Evolutionary conservation across 768 basidiomycete species (phyloP), one percentile per base, ranked within the genome.

Genomic region (Suillus subluteus): DNA sequence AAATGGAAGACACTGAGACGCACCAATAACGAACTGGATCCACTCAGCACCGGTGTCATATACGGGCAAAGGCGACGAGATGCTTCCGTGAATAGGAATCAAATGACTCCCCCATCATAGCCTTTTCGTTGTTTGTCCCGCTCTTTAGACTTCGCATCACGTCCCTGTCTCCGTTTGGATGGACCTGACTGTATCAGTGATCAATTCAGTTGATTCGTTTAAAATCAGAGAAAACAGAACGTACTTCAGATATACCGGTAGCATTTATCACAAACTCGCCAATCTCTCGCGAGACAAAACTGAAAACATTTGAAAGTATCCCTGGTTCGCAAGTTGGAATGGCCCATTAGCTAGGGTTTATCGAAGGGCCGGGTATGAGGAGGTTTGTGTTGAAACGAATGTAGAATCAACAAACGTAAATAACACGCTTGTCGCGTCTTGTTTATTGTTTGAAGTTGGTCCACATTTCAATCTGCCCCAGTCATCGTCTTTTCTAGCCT

Each of bases 201-300:
- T 73, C 43, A 23, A 59, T 75, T 18, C 15, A 48, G 52, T 46
- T 58, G 0, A 16, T 64, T 26, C 23, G 46, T 48, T 12, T 35
- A 18, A 9, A 40, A 26, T 18, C 3, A 8, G 23, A 30, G 12
- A 40, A 40, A 26, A 37, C 5, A 35, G 21, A 35, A 56, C 58
- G 3, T 7, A 61, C 59, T 40, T 61, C 58, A 41, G 58, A 23
- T 16, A 64, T 66, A 11, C 68, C 88, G 11, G 88, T 86, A 58
- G 92, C 92, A 71, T 81, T 89, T 23, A 84, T 77, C 32, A 93
- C 82, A 74, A 94, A 94, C 13, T 87, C 87, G 56, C 87, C 87
- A 44, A 93, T 73, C 74, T 94, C 92, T 61, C 86, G 82, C 13
- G 91, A 86, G 6, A 94, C 85, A 73, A 88, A 91, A 74, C 79